Evolutionary conservation across 1,284 basidiomycete species (phyloP), one percentile per base, ranked within the genome.

Genomic region (Cystobasidium sp.): DNA sequence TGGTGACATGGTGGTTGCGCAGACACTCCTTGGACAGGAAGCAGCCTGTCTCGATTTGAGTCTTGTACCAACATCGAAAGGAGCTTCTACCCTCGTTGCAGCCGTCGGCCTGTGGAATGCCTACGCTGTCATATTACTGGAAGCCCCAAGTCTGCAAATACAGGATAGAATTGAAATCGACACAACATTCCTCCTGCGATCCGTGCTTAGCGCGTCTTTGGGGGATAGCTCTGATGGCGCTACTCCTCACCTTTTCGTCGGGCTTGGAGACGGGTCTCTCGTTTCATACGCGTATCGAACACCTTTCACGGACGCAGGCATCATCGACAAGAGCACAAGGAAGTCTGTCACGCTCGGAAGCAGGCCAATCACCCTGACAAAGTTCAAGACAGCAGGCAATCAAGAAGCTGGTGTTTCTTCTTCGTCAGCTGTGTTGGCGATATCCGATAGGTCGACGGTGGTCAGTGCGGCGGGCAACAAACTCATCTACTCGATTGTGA

Each of bases 251-350:
- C 84, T 97, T 6, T 84, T 97, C 22, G 88, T 89, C 9, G 94
- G 94, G 0, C 84, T 95, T 5, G 88, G 87, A 6, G 88, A 97
- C 81, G 95, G 95, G 0, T 87, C 88, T 3, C 85, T 96, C n/a
- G 85, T 88, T 3, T 85, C 87, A 6, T 90, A 88, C 77, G 74
- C 75, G n/a, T 69, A 55, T 53, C 77, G 76, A 82, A 14, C 85
- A 83, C 76, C 58, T 80, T 78, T 43, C 20, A 39, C 46, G 18
- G 10, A 66, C 46, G 44, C 61, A 81, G 59, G 87, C 88, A 56
- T 37, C 5, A 47, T 67, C 9, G 58, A 73, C 37, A 43, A 14
- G n/a, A 66, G 39, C 55, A 43, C 46, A 22, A 83, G 84, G 78
- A 90, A 89, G 78, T 80, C 87, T 4, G 84, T 90, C 24, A 85